Conservation (phyloP, 108 stramenopile genomes). For the Stephanodiscus triporus region DNA sequence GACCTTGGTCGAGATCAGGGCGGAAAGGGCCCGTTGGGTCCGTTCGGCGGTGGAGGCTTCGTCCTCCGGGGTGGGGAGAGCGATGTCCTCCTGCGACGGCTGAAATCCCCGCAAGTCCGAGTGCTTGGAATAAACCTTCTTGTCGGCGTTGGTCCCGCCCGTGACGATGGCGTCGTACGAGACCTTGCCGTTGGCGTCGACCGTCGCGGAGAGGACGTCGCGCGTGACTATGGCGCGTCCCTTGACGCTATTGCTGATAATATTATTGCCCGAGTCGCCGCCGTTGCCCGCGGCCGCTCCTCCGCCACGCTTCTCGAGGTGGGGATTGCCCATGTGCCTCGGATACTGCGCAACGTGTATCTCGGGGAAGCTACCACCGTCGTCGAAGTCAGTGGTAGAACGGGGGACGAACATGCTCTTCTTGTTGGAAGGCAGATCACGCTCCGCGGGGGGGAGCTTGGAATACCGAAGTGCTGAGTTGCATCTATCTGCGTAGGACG, state of each 20-base stretch:
- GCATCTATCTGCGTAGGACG: conserved; percentile 77
- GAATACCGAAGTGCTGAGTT: conserved; percentile 63
- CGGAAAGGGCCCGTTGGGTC: conserved; percentile 90
- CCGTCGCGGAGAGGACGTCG: conserved; percentile 90
- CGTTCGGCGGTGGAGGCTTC: conserved; percentile 81
- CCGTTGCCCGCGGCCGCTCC: conserved; percentile 4
- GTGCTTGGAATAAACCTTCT: conserved; percentile 85
- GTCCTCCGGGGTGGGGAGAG: conserved; percentile 91
- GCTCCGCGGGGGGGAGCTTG: conserved; percentile 67
- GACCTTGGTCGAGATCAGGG: conserved; percentile 76
- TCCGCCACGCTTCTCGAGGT: conserved; percentile 42
- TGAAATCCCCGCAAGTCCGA: conserved; percentile 82
- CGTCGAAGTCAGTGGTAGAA: conserved; percentile 89
- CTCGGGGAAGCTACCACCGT: conserved; percentile 98
- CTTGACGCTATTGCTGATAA: conserved; percentile 13
- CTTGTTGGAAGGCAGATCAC: conserved; percentile 47
- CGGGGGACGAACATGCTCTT: conserved; percentile 91
- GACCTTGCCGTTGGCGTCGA: conserved; percentile 87
- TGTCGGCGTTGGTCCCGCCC: conserved; percentile 88
- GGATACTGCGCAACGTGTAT: conserved; percentile 99
- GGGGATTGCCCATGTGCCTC: conserved; percentile 96
- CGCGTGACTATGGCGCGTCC: conserved; percentile 81
- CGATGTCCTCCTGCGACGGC: conserved; percentile 76
- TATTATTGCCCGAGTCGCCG: conserved; percentile 11
- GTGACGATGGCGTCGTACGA: conserved; percentile 97